Conservation (phyloP, 176 grass and related monocot genomes). For the Carex scoparia region DNA sequence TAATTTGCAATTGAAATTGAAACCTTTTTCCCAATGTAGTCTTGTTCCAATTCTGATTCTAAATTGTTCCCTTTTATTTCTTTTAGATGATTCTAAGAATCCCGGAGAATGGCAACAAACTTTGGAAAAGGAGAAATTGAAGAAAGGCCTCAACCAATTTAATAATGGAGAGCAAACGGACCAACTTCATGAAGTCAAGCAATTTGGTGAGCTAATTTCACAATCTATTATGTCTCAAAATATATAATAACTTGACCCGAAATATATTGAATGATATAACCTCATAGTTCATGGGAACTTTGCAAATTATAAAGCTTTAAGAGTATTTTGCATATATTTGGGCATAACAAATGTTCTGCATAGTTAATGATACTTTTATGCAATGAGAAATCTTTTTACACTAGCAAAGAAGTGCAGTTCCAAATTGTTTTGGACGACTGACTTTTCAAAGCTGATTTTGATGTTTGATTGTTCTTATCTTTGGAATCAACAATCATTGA, state of each 20-base stretch:
- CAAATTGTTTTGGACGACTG: too few relatives aligned
- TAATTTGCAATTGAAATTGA: background rate
- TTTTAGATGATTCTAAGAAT: background rate
- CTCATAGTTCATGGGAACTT: background rate
- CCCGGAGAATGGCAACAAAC: background rate
- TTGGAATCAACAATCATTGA: background rate
- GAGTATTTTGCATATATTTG: background rate
- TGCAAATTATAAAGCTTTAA: too few relatives aligned
- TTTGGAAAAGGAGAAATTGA: slow-evolving; percentile 11
- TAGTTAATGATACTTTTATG: background rate
- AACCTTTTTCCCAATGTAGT: background rate
- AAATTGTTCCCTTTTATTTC: background rate
- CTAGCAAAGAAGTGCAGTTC: too few relatives aligned
- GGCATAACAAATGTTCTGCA: background rate
- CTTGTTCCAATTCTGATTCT: background rate
- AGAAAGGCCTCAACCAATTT: slow-evolving; percentile 1
- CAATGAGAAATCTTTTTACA: background rate
- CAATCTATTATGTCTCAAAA: background rate
- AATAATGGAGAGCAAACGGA: slow-evolving; percentile 1
- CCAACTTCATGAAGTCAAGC: background rate
- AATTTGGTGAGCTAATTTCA: slow-evolving; percentile 12
- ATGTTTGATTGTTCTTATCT: background rate
- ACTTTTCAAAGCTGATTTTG: too few relatives aligned
- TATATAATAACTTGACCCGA: background rate
- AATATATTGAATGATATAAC: background rate